Percentiles rank a stretch among this genome's conserved stretches.
Conservation (phyloP, 371 early-diverging fungal genomes). For the Parasitella parasitica region DNA sequence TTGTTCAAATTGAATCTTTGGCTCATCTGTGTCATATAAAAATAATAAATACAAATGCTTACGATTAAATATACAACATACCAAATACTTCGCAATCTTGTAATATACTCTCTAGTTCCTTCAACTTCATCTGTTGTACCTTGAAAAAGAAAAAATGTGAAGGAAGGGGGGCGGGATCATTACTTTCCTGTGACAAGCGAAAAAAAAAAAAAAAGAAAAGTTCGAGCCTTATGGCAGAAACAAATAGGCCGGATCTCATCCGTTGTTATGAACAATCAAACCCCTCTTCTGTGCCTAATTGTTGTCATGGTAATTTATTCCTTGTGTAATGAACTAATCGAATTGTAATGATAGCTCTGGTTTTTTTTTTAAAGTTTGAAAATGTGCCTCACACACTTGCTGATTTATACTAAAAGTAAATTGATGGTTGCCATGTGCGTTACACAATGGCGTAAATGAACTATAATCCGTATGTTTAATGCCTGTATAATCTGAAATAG, state of each 20-base stretch:
- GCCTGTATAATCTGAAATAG: not conserved
- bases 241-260: not conserved
- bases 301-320: not conserved
- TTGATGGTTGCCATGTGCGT: constrained; percentile 10
- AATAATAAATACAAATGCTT: not conserved
- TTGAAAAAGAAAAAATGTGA: not conserved
- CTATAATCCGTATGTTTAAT: not conserved
- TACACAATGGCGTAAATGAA: not conserved
- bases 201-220: not conserved
- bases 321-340: not conserved
- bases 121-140: constrained; percentile 62
- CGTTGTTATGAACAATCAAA: not conserved
- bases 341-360: not conserved
- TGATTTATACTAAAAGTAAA: not conserved
- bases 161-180: not conserved
- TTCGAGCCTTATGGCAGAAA: not conserved
- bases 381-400: not conserved
- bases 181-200: not conserved
- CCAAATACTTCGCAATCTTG: constrained; percentile 74
- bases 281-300: not conserved
- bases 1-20: constrained; percentile 83
- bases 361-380: not conserved
- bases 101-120: constrained; percentile 72
- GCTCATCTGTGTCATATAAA: constrained; percentile 44
- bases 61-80: constrained; percentile 4